Percentiles rank a stretch among this genome's conserved stretches.
Evolutionary conservation across 1,284 basidiomycete genomes (phyloP).

Genomic region (Ustilago shanxiensis): DNA sequence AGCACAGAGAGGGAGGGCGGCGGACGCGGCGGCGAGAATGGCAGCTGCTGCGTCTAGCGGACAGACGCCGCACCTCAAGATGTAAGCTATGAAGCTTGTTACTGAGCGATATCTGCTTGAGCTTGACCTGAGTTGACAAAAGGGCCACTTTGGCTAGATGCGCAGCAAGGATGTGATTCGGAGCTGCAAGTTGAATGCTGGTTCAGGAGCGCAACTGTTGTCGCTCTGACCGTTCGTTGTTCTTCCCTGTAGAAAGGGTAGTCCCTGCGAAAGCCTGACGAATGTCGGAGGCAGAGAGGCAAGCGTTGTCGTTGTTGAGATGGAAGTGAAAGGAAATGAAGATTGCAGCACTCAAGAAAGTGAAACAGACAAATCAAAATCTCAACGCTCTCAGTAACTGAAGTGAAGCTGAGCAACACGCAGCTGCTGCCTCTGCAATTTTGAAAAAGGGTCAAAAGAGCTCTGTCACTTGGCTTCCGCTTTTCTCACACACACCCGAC

Average conservation of each 20-base stretch:
- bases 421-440: constrained; percentile 5
- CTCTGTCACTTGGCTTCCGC: constrained; percentile 2
- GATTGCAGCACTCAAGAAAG: no score
- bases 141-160: not conserved
- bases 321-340: not conserved
- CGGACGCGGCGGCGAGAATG: constrained; percentile 2
- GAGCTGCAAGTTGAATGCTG: not conserved
- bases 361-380: no score
- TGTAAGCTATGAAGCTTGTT: not conserved
- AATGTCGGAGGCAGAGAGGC: not conserved
- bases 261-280: not conserved
- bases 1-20: not conserved
- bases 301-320: constrained; percentile 4
- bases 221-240: not conserved
- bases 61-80: constrained; percentile 23
- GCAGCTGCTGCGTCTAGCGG: constrained; percentile 16
- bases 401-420: constrained; percentile 8
- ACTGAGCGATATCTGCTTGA: not conserved
- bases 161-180: not conserved
- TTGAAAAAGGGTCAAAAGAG: constrained; percentile 2
- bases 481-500: no score
- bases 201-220: not conserved
- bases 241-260: no score
- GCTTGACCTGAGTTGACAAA: no score
- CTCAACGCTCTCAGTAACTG: no score